A percentile compares a stretch with the other conserved stretches of the same genome.
Conservation (phyloP, 2,329 filamentous ascomycete genomes). For the Ophiostoma himal-ulmi region DNA sequence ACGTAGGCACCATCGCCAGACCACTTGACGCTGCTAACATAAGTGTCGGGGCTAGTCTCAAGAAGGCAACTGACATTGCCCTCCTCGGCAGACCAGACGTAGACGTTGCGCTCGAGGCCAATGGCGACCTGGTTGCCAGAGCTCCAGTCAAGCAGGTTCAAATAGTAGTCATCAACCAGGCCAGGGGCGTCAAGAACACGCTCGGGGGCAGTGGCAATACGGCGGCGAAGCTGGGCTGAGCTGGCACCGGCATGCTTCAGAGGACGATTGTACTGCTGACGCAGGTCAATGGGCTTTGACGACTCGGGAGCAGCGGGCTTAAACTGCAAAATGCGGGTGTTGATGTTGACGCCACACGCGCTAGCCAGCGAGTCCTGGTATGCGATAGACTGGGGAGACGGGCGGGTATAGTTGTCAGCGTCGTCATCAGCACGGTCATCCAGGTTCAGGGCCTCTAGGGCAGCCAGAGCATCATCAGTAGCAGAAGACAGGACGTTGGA, state of each 20-base stretch:
- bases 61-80: conserved; percentile 83
- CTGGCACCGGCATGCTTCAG: conserved; percentile 69
- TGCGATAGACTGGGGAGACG: conserved; percentile 70
- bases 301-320: conserved; percentile 98
- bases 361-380: conserved; percentile 30
- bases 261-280: conserved; percentile 95
- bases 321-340: conserved; percentile 94
- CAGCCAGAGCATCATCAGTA: conserved; percentile 71
- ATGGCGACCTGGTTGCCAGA: conserved; percentile 97
- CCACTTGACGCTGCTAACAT: conserved; percentile 98
- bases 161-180: conserved; percentile 96
- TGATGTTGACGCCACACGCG: conserved; percentile 69
- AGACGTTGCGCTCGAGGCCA: conserved; percentile 92
- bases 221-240: conserved; percentile 81
- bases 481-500: conserved; percentile 73
- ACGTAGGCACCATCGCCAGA: conserved; percentile 96
- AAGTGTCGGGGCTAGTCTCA: conserved; percentile 84
- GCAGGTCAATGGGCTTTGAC: conserved; percentile 94
- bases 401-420: conserved; percentile 62
- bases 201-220: conserved; percentile 90
- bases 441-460: conserved; percentile 73
- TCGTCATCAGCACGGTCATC: conserved; percentile 63
- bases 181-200: conserved; percentile 94
- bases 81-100: conserved; percentile 96
- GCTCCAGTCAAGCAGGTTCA: conserved; percentile 98